These are phyloP conservation scores for Trichomonas gallinae DNA, from an alignment of 208 protist genomes.

Conservation along the genomic window DNA sequence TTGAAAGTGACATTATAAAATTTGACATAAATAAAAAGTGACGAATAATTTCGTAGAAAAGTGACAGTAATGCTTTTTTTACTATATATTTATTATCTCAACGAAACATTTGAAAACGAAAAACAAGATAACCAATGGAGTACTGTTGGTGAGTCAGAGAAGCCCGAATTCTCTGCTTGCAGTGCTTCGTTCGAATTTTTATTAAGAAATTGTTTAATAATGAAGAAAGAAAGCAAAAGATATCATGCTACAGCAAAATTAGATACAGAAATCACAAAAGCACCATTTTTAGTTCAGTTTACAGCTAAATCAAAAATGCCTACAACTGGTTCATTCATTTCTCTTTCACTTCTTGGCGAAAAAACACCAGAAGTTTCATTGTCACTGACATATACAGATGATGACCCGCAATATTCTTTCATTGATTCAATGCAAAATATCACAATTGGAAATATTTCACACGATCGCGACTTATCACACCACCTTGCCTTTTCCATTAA, in stretches of 20 bases:
- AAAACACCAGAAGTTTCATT: not conserved
- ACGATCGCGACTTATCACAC: not conserved
- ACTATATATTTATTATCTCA: not conserved
- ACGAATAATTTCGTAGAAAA: not conserved
- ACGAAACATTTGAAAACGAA: not conserved
- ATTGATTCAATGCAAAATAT: not conserved
- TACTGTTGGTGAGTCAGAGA: not conserved
- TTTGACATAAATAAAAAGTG: too few relatives aligned
- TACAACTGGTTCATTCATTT: not conserved
- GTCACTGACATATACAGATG: not conserved
- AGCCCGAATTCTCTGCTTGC: not conserved
- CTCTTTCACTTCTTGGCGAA: not conserved
- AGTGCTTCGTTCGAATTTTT: not conserved
- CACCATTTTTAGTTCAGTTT: not conserved
- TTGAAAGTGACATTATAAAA: too few relatives aligned
- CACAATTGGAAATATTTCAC: not conserved
- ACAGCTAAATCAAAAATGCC: not conserved
- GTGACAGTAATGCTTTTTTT: not conserved
- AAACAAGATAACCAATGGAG: not conserved
- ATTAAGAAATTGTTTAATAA: not conserved
- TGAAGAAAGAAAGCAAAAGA: not conserved
- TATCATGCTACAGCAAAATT: not conserved
- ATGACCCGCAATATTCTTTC: not conserved
- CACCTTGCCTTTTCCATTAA: not conserved
- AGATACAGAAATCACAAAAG: not conserved